Conservation (phyloP, 2,329 filamentous ascomycete species). For the Hymenoscyphus infarciens region DNA sequence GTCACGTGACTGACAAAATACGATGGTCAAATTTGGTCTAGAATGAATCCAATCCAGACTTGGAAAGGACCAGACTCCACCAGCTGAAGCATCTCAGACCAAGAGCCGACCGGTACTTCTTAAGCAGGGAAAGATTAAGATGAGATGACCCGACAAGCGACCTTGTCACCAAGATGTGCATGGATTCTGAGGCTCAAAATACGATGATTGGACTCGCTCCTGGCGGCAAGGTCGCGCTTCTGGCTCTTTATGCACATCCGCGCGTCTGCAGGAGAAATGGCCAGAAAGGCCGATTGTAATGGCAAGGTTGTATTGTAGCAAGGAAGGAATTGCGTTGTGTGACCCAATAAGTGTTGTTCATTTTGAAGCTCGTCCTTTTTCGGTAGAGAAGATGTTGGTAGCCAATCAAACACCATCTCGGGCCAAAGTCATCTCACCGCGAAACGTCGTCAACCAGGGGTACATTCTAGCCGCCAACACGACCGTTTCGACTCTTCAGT, state of each 20-base stretch:
- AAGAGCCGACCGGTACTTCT: not conserved
- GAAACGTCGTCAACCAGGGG: too few relatives aligned
- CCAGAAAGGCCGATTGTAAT: not conserved
- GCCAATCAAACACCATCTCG: slow-evolving; percentile 23
- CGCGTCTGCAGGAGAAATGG: slow-evolving; percentile 7
- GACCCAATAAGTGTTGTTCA: slow-evolving; percentile 1
- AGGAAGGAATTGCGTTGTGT: not conserved
- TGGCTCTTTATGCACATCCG: slow-evolving; percentile 7
- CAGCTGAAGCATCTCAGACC: not conserved
- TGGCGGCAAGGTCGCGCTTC: slow-evolving; percentile 12
- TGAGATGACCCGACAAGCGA: not conserved
- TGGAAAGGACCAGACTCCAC: not conserved
- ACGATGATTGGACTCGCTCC: not conserved
- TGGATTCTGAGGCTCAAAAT: not conserved
- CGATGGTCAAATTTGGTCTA: too few relatives aligned
- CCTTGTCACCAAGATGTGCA: not conserved
- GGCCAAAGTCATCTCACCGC: too few relatives aligned
- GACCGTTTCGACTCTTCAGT: slow-evolving; percentile 20
- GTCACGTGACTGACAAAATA: too few relatives aligned
- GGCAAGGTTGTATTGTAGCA: too few relatives aligned
- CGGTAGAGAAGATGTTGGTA: not conserved
- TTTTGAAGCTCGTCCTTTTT: slow-evolving; percentile 2
- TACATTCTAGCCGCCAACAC: slow-evolving; percentile 13
- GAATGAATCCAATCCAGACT: too few relatives aligned
- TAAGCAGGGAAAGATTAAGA: not conserved